Evolutionary conservation across 1,139 yeast genomes (phyloP), one percentile per base, ranked within the genome.

Genomic region (Geotrichum reessii): DNA sequence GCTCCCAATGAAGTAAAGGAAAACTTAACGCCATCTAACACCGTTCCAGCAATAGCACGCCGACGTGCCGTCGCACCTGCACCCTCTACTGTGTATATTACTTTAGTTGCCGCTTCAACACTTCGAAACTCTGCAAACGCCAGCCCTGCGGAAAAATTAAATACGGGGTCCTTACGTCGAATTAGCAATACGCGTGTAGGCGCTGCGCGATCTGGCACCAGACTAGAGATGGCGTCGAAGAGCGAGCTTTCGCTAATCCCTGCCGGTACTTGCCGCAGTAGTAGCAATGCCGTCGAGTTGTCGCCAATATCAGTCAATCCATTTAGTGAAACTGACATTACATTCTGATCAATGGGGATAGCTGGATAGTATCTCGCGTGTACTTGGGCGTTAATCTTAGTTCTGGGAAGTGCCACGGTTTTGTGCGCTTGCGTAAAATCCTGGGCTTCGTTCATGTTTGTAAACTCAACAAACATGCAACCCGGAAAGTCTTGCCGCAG

Each of bases 1-100:
- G 61, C 52, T 5, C 61, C 59, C 40, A 59, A 19, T 9, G 61
- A 59, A 11, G 53, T 53, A 40, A 56, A 56, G 21, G 61, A 59
- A 8, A 50, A 55, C 22, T 49, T 47, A 40, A 53, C 28, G 21
- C 33, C 31, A 17, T 37, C 37, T 11, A 27, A 14, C n/a, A 24
- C 37, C 19, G 27, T 37, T 8, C 6, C 21, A 59, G 56, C 2
- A 47, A 55, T 25, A 37, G 51, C 42, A 42, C 28, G 27, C 25
- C 31, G 28, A 24, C 37, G 33, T 5, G 21, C n/a, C 11, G n/a
- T n/a, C n/a, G n/a, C n/a, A n/a, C 37, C 28, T 14, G 25, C 21
- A 21, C 44, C 49, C 33, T 54, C 54, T 9, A 54, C 14, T 1
- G 17, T 46, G 19, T 42, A 44, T 52, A 58, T 27, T 7, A 52